Evolutionary conservation across 257 asterid genomes (phyloP), one percentile per base, ranked within the genome.

Genomic region (Ballota nigra): DNA sequence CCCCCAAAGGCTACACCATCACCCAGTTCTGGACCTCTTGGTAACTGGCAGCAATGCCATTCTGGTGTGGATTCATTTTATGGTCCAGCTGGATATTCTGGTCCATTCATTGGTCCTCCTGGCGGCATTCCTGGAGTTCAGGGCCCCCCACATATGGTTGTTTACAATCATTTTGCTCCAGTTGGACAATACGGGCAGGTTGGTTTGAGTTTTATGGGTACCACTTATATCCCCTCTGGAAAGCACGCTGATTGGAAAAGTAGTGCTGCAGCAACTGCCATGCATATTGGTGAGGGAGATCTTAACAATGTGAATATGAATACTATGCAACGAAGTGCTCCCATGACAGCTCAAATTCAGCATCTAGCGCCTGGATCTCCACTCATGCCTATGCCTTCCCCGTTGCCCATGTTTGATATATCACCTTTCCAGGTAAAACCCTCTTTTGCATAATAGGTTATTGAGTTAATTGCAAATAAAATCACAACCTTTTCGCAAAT

Each of bases 151-250:
- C 98, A 93, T 73, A 89, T 95, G 98, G 99, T 92, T 75, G 96
- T 95, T 63, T 95, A 92, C 63, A 92, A 95, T 75, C 99, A 92
- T 87, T 95, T 95, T 88, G 90, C 97, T 64, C 98, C 99, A 15
- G 96, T 91, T 70, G 97, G 97, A 74, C 99, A 89, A 72, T 95
- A 85, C 62, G 98, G 99, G 33, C 99, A 88, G 82, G 96, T 95
- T 53, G 98, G 99, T 77, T 81, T 95, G 86, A 92, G 98, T 85
- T 92, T 89, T 77, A 89, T 95, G 98, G 98, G 99, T 72, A 76
- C 98, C 63, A 84, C 98, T 18, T 95, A 82, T 84, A 86, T 95
- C 74, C 96, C 97, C 70, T 86, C 98, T 28, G 96, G 97, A 70
- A 93, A 93, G 78, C 97, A 81, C 78, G 88, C 92, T 78, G 98